A percentile compares a stretch with the other conserved stretches of the same genome.
phyloP scores from a whole-genome alignment of 1,284 basidiomycete species.

The Puccinia triticina region DNA sequence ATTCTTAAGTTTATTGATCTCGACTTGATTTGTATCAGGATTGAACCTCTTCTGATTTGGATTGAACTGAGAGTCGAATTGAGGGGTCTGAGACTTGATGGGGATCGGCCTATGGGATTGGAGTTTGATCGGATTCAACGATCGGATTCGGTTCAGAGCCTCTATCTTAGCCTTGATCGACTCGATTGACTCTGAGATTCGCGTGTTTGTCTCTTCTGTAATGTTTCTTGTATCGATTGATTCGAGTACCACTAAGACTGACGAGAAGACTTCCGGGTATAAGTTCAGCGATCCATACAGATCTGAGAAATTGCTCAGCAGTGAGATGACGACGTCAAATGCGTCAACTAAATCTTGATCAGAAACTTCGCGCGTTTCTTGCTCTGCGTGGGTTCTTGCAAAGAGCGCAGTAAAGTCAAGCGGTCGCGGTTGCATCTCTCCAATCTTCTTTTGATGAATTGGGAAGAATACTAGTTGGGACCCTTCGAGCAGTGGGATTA shows the following conservation, averaged over 20 bases:
- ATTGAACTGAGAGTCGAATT: slow-evolving; percentile 83
- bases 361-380: slow-evolving; percentile 62
- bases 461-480: slow-evolving; percentile 52
- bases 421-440: slow-evolving; percentile 52
- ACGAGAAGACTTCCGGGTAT: slow-evolving; percentile 80
- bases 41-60: slow-evolving; percentile 81
- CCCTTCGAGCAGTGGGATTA: slow-evolving; percentile 72
- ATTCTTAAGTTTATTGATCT: slow-evolving; percentile 79
- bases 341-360: slow-evolving; percentile 73
- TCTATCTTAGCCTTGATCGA: slow-evolving; percentile 28
- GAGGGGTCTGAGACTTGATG: slow-evolving; percentile 87
- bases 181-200: slow-evolving; percentile 44
- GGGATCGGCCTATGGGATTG: slow-evolving; percentile 97
- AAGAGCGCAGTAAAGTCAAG: slow-evolving; percentile 53
- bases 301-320: slow-evolving; percentile 71
- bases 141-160: slow-evolving; percentile 6
- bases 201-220: slow-evolving; percentile 7
- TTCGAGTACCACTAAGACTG: slow-evolving; percentile 69
- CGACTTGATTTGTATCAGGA: slow-evolving; percentile 88
- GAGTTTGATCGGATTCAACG: slow-evolving; percentile 71
- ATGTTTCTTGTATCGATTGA: slow-evolving; percentile 62
- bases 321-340: slow-evolving; percentile 68
- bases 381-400: slow-evolving; percentile 58
- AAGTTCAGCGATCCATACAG: slow-evolving; percentile 76
- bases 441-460: slow-evolving; percentile 52